Evolutionary conservation across 139 green algal species (phyloP).

Genomic region (Micromonas pusilla): DNA sequence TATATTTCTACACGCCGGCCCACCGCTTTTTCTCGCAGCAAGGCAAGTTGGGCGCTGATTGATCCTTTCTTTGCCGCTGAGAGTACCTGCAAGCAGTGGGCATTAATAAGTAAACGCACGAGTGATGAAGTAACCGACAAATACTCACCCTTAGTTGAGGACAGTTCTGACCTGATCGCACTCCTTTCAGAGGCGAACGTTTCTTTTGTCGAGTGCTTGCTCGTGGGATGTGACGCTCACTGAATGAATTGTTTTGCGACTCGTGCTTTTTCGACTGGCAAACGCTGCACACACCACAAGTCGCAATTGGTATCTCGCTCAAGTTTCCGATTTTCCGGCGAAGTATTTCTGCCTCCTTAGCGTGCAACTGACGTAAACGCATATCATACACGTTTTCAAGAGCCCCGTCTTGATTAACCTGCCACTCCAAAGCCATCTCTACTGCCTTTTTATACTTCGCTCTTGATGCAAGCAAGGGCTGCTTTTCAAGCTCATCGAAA

Average conservation of each 20-base stretch:
- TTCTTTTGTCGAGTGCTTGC: not conserved
- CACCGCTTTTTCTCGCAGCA: not conserved
- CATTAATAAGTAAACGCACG: not conserved
- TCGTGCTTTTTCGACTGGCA: not conserved
- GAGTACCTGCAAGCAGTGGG: not conserved
- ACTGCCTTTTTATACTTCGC: not conserved
- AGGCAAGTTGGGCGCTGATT: not conserved
- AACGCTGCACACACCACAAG: not conserved
- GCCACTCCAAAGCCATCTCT: slow-evolving; percentile 3
- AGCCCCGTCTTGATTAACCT: not conserved
- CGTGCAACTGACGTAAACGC: not conserved
- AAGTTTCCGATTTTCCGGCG: not conserved
- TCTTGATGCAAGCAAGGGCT: not conserved
- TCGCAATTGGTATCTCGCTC: not conserved
- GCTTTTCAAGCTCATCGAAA: not conserved
- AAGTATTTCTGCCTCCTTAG: not conserved
- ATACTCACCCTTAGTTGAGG: slow-evolving; percentile 2
- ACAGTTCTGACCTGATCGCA: not conserved
- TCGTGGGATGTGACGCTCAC: not conserved
- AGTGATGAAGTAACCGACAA: not conserved
- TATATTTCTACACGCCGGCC: not conserved
- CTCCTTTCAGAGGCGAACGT: not conserved
- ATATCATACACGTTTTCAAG: not conserved
- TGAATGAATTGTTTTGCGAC: not conserved
- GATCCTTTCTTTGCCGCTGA: not conserved